Evolutionary conservation across 306 rosid genomes (phyloP), one percentile per base, ranked within the genome.

Genomic region (Medicago truncatula): DNA sequence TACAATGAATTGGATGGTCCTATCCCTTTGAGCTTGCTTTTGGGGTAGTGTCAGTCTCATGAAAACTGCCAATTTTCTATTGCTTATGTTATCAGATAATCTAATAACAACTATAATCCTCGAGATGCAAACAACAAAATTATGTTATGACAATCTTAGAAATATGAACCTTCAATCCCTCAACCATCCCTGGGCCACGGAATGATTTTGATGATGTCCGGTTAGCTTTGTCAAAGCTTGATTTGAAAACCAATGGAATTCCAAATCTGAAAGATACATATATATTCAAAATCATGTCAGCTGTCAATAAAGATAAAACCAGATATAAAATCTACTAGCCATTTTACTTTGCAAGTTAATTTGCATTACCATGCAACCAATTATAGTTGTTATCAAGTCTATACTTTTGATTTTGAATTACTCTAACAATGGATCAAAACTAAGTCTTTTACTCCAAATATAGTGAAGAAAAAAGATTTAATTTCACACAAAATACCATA

Each of bases 141-240:
- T 41, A 75, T 23, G 50, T 44, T 12, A 76, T 76, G 31, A 61
- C 25, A 78, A 21, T 13, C 78, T 36, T 15, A 59, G 38, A 57
- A 74, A 38, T 65, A 23, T 17, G 60, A 39, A 95, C 97, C 99
- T 90, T 92, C 82, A 92, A 80, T 78, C 97, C 98, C 84, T 95
- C 96, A 25, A 1, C 78, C 90, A 92, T 76, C 85, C 99, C 99
- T 0, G 97, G 99, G 84, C 99, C 97, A 10, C 96, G 96, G 71
- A 95, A 92, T 68, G 97, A 95, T 80, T 95, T 95, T 63, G 97
- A 91, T 18, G 99, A 95, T 59, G 97, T 95, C 50, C 97, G 86
- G 82, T 95, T 95, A 70, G 99, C 99, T 83, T 92, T 95, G 79
- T 95, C 97, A 71, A 95, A 95, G 87, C 99, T 95, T 59, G 99